A percentile compares a stretch with the other conserved stretches of the same genome.
phyloP scores from a whole-genome alignment of 768 basidiomycete genomes.

The Myochromella boudieri region DNA sequence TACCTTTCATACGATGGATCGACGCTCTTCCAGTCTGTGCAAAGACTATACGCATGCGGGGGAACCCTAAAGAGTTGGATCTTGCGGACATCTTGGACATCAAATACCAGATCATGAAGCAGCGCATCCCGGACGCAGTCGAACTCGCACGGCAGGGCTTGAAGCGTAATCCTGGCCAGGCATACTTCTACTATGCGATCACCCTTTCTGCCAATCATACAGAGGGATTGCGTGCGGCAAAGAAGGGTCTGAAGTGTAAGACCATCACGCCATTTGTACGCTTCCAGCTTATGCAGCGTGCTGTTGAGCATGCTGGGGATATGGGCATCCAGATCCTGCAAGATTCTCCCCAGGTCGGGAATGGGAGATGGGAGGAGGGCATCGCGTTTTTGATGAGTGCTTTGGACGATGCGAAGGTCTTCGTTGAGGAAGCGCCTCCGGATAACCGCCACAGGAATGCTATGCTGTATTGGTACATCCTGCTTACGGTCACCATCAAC shows the following conservation, averaged over 20 bases:
- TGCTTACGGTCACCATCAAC: constrained; percentile 50
- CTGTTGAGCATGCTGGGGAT: constrained; percentile 58
- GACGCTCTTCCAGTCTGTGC: constrained; percentile 64
- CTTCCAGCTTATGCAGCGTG: constrained; percentile 58
- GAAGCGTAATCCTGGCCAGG: constrained; percentile 54
- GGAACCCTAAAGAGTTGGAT: constrained; percentile 43
- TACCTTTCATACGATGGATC: constrained; percentile 60
- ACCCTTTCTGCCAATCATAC: constrained; percentile 47
- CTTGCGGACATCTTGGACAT: constrained; percentile 65
- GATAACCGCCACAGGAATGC: constrained; percentile 62
- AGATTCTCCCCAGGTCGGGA: constrained; percentile 37
- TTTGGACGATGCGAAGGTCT: constrained; percentile 57
- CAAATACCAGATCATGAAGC: constrained; percentile 54
- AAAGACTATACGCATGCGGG: constrained; percentile 47
- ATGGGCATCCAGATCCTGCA: constrained; percentile 52
- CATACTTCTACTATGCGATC: constrained; percentile 66
- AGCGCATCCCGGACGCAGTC: constrained; percentile 48
- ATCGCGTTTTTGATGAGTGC: constrained; percentile 61
- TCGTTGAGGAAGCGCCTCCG: constrained; percentile 55
- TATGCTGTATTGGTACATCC: constrained; percentile 58
- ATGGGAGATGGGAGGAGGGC: constrained; percentile 55
- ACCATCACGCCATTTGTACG: constrained; percentile 54
- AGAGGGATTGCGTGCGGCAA: constrained; percentile 58
- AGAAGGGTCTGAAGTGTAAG: constrained; percentile 64
- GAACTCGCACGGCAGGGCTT: constrained; percentile 45